phyloP scores from a whole-genome alignment of 2,329 filamentous ascomycete genomes.

The Didymellaceae sp. region DNA sequence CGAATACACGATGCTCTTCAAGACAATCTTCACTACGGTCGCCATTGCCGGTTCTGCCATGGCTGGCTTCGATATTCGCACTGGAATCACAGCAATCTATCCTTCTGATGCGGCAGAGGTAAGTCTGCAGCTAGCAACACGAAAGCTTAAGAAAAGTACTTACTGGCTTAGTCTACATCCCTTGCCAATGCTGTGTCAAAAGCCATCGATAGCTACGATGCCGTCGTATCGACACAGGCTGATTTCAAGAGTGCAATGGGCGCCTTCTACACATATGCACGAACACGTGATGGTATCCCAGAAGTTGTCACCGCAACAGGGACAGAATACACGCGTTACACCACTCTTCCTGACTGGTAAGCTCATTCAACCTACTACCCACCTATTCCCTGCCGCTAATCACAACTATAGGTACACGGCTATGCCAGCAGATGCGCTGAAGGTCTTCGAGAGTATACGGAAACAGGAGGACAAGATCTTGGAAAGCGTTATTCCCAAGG shows the following conservation, averaged over 20 bases:
- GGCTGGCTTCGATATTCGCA: conserved; percentile 11
- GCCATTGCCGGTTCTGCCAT: conserved; percentile 6
- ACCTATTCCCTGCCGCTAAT: background rate
- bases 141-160: background rate
- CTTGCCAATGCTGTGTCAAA: conserved; percentile 10
- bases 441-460: conserved; percentile 12
- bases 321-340: conserved; percentile 3
- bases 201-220: conserved; percentile 6
- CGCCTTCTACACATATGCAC: conserved; percentile 15
- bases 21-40: background rate
- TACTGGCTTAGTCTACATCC: conserved; percentile 1
- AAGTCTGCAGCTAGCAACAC: background rate
- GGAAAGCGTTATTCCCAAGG: conserved; percentile 12
- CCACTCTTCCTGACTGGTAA: conserved; percentile 14
- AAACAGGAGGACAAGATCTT: conserved; percentile 16
- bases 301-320: conserved; percentile 10
- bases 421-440: conserved; percentile 12
- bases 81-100: conserved; percentile 5
- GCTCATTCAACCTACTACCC: background rate
- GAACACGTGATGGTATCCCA: conserved; percentile 16
- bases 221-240: background rate
- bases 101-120: conserved; percentile 14
- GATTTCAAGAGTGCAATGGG: conserved; percentile 8
- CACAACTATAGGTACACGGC: conserved; percentile 5
- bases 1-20: conserved; percentile 1